Base-by-base conservation (phyloP, 2,329 filamentous ascomycete genomes). In the Diaporthe amygdali region DNA sequence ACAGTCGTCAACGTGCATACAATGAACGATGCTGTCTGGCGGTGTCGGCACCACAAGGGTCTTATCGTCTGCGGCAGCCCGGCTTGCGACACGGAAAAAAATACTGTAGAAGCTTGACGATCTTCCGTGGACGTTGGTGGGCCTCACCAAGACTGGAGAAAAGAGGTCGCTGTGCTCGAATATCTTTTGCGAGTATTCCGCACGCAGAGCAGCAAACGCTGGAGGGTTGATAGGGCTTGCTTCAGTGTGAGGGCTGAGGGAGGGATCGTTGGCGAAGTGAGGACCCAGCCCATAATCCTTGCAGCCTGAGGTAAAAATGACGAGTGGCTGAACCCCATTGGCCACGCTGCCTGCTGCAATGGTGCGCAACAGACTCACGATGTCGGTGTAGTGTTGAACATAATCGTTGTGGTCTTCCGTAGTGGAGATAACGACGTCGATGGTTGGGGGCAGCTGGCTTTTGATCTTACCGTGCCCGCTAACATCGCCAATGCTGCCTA, bases 1-100 rank as follows among this genome's bases (percentile, higher is more conserved):
- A 56, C 84, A 87, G 72, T 88, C 86, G 72, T 87, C 85, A 15
- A 87, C 79, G 71, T 88, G 85, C 46, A 83, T 79, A 4, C 81
- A 83, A 70, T 87, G 85, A 72, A 85, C 76, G 39, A 87, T 83
- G 17, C 78, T 82, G 22, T 81, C 76, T 0, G 79, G 77, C 49
- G 82, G 73, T 0, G 79, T 76, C 0, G 81, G 77, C 3, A 86
- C 71, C 20, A 75, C 72, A 37, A 85, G 74, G 2, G 75, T 71
- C 15, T 74, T 72, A 5, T 73, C 69, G 3, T 71, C 55, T 3
- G 61, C 39, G 9, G 71, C 68, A 3, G 70, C 74, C 4, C 74
- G 76, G 3, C 74, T 64, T 1, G 76, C 77, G 0, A 81, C 79
- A 25, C 81, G 77, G 71, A 86, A 82, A 15, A 82, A 76, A 25